Evolutionary conservation across 192 early-diverging fungal genomes (phyloP).

Genomic region (Obelidium mucronatum): DNA sequence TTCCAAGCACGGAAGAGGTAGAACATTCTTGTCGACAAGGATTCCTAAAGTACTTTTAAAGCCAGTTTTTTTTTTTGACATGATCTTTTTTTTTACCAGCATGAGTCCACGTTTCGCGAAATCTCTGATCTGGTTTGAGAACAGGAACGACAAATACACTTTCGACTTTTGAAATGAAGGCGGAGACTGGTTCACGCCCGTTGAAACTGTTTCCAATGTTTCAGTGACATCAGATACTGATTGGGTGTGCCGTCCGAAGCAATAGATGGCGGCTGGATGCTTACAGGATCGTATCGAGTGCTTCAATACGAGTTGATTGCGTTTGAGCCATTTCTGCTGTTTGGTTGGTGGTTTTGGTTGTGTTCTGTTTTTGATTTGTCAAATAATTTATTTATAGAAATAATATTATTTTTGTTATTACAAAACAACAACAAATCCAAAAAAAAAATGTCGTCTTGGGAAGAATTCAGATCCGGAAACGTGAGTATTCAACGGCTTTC

Average conservation of each 20-base stretch:
- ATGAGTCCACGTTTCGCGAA: slow-evolving; percentile 42
- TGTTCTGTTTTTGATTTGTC: neutral
- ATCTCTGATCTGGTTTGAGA: slow-evolving; percentile 3
- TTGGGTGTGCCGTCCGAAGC: neutral
- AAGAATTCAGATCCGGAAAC: slow-evolving; percentile 14
- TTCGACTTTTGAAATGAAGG: slow-evolving; percentile 44
- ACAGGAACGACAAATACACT: slow-evolving; percentile 35
- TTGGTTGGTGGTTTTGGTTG: no score
- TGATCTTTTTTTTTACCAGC: neutral
- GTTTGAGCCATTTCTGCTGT: no score
- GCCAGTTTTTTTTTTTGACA: no score
- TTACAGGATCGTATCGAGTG: slow-evolving; percentile 43
- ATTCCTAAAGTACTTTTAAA: no score
- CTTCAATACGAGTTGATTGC: slow-evolving; percentile 20
- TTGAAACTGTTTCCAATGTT: slow-evolving; percentile 11
- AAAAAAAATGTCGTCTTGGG: neutral
- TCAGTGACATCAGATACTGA: neutral
- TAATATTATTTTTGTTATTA: no score
- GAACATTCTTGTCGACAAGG: slow-evolving; percentile 41
- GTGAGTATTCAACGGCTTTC: slow-evolving; percentile 11
- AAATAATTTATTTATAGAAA: neutral
- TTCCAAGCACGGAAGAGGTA: slow-evolving; percentile 44
- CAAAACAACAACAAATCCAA: neutral
- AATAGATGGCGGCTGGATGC: neutral
- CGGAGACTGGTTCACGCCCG: slow-evolving; percentile 39